Base-by-base conservation (phyloP, 345 rosid species). In the Hibiscus trionum region DNA sequence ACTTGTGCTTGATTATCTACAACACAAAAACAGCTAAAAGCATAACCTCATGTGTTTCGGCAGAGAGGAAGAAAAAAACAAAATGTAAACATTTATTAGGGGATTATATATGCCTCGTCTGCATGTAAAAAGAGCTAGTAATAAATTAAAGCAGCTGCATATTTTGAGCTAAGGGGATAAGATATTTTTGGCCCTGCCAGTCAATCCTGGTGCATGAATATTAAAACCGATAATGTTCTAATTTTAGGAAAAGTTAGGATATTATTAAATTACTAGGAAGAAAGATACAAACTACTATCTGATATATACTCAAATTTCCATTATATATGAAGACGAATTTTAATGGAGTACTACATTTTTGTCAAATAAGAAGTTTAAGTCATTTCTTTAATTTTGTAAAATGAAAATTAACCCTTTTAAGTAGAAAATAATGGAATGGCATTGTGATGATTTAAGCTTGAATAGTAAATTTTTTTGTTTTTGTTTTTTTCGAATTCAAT, bases 141-240 rank as follows among this genome's bases (percentile, higher is more conserved):
- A 66, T 63, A 63, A 37, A 35, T 37, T 63, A 37, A 47, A 61
- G 67, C 67, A 76, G 75, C 35, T 37, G 26, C 56, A 29, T 12
- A 24, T n/a, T 7, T 46, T 17, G 59, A 62, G 69, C 69, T 72
- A 63, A 56, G 29, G 55, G 66, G 75, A 55, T 73, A 58, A 67
- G 75, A 47, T 73, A 61, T 70, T 66, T 67, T 70, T 58, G 79
- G 77, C 72, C 61, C 61, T 57, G 29, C 49, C 11, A 69, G 72
- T 80, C 82, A 80, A 75, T 77, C 76, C 78, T 72, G 71, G 66
- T 76, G 80, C 72, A 58, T 56, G 70, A 77, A 83, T 80, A 80
- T 72, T 73, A 73, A 80, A 78, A 35, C 19, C 66, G 21, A 64
- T 74, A 80, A 86, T 82, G 83, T 78, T 81, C 81, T 57, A 69